Conservation (phyloP, 1,139 yeast genomes). For the Magnusiomyces suaveolens region DNA sequence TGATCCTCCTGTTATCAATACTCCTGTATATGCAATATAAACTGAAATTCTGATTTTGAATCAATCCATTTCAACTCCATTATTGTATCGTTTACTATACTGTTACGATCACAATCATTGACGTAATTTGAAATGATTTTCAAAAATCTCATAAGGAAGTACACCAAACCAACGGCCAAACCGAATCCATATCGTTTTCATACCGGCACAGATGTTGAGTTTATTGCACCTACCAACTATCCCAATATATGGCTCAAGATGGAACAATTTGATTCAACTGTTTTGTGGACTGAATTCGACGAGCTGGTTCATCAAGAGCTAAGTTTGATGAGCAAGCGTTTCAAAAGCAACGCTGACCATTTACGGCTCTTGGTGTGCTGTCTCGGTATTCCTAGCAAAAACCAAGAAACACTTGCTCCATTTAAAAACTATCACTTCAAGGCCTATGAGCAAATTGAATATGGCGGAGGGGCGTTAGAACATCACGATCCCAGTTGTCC, state of each 20-base stretch:
- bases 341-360: not conserved
- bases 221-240: not conserved
- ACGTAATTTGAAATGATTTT: not conserved
- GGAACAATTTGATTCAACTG: not conserved
- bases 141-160: not conserved
- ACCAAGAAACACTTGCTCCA: constrained; percentile 5
- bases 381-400: constrained; percentile 1
- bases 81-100: not conserved
- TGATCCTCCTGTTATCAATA: too few species aligned
- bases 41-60: too few species aligned
- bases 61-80: too few species aligned
- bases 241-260: not conserved
- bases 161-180: not conserved
- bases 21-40: too few species aligned
- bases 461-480: not conserved
- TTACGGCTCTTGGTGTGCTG: constrained; percentile 5
- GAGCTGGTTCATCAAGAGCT: not conserved
- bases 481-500: not conserved
- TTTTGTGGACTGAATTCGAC: constrained; percentile 2
- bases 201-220: not conserved
- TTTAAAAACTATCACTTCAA: not conserved
- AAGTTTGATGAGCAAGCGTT: not conserved
- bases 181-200: not conserved
- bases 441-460: not conserved
- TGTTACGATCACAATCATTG: too few species aligned